Evolutionary conservation across 1,284 basidiomycete genomes (phyloP), one percentile per base, ranked within the genome.

Genomic region (Ustilago curta): DNA sequence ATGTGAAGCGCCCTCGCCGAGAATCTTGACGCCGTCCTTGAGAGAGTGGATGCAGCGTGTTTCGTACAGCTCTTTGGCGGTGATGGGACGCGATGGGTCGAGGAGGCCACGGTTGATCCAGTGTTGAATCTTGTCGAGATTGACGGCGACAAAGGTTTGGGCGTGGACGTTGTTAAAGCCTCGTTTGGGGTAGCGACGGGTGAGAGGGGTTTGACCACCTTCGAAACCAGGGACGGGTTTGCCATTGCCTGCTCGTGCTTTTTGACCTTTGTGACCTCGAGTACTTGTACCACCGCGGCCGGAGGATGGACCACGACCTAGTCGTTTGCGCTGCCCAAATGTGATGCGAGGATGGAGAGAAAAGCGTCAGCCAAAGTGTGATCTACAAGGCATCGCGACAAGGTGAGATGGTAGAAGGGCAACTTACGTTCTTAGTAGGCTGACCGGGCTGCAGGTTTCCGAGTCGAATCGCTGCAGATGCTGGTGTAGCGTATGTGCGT

Each of bases 231-330:
- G 88, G 75, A 89, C 90, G 27, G 94, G 90, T 81, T 90, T 93
- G n/a, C 94, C 93, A 78, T 93, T 91, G 6, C 96, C 95, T 21
- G 93, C 90, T 61, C 96, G 90, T 45, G 95, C 92, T 69, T 95
- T 96, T 85, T 97, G 95, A 80, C 96, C 96, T 83, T 99, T 99
- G 86, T 94, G 90, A 87, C 96, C 96, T 59, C 94, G 90, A 70
- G 94, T 94, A 4, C 95, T 91, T 0, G 95, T 97, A 63, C 94
- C 92, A 79, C 96, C 96, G 76, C 93, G 90, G 31, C 92, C 92
- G 1, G 94, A 95, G 21, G 92, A 92, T 86, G 93, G 91, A 85
- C 96, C 96, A 83, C 96, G 89, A 85, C 96, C 96, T 43, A 96
- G 89, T 83, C 96, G 92, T 89, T 94, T 94, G 90, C 92, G 91